phyloP scores from a whole-genome alignment of 2,329 filamentous ascomycete species.

The Neobulgaria alba region DNA sequence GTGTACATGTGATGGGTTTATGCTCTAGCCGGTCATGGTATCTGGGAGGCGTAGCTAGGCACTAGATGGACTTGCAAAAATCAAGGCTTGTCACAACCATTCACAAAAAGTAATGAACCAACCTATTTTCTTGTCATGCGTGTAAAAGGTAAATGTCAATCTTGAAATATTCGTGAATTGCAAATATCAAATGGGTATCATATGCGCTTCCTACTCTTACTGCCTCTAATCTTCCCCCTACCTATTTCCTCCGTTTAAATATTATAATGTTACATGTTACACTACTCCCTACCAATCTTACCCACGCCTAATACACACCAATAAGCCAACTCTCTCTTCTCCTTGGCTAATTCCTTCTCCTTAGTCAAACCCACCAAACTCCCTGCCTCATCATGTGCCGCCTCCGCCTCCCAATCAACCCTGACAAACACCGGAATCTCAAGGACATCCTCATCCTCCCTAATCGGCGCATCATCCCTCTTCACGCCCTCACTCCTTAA shows the following conservation, averaged over 20 bases:
- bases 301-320: conserved; percentile 92
- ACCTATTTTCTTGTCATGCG: too few relatives aligned
- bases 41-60: conserved; percentile 22
- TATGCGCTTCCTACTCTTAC: conserved; percentile 2
- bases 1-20: conserved; percentile 6
- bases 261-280: not conserved
- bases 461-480: conserved; percentile 33
- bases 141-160: not conserved
- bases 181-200: conserved; percentile 26
- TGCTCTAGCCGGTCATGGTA: conserved; percentile 6
- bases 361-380: conserved; percentile 25
- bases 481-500: conserved; percentile 27
- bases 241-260: not conserved
- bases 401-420: conserved; percentile 78
- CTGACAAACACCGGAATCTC: conserved; percentile 94
- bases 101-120: conserved; percentile 5
- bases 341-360: conserved; percentile 56
- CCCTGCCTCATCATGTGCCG: conserved; percentile 45
- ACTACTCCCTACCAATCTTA: conserved; percentile 52
- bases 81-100: conserved; percentile 15
- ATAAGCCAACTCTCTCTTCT: conserved; percentile 84
- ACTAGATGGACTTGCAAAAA: conserved; percentile 20
- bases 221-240: not conserved
- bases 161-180: conserved; percentile 1
- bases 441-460: conserved; percentile 53